Evolutionary conservation across 805 yeast genomes (phyloP), one percentile per base, ranked within the genome.

Genomic region (Gaillardinia entomophila): DNA sequence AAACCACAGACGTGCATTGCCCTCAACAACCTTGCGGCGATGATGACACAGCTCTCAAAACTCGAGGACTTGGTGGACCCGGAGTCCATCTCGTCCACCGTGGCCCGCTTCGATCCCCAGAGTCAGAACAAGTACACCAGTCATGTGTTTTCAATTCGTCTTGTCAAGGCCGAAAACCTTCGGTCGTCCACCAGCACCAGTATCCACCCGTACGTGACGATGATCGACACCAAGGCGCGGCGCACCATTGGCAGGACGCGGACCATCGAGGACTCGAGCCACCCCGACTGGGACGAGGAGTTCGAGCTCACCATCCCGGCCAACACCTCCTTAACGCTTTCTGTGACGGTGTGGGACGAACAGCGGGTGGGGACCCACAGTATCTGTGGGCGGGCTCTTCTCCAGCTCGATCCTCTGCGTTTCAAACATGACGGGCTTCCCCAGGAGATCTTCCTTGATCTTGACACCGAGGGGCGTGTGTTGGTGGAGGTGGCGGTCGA

Each of bases 241-340:
- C 66, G 61, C 32, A 76, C 77, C 18, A 60, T 84, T 22, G 89
- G 82, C 2, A 77, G 75, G 38, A 89, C 97, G 0, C 66, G 84
- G 43, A 71, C 79, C 0, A 63, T 83, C 3, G 63, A 68, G 19
- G 74, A 74, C 33, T 74, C 79, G 4, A 59, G 72, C 22, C 77
- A 78, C 45, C 96, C 97, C 0, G 74, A 71, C 12, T 90, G 94
- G 94, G 84, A 85, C 46, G 96, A 89, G 60, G 84, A 82, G 35
- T 85, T 87, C 51, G 95, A 87, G 52, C 37, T 64, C 6, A 59
- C 62, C 3, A 32, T 65, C 11, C 52, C 56, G 12, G 66, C 70
- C 0, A 56, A 65, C 15, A 55, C 69, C 2, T 50, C 71, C 2
- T 58, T 69, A 24, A 65, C 75, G 17, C 42, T 82, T 2, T 69